Evolutionary conservation across 257 asterid species (phyloP).

Genomic region (Cruciata laevipes): DNA sequence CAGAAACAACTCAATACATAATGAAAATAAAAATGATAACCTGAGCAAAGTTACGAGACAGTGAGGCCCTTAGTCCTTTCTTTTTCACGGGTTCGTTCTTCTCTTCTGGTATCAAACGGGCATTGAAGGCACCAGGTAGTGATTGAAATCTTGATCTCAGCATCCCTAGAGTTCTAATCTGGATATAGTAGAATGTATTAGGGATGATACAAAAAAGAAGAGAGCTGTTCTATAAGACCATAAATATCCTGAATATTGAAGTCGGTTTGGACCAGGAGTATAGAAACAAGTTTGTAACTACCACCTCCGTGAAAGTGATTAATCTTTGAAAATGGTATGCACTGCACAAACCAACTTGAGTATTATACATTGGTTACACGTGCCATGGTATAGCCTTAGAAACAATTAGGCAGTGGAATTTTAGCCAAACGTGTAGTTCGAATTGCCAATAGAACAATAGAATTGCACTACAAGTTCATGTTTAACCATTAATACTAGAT

Average conservation of each 20-base stretch:
- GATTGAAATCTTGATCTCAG: conserved; percentile 89
- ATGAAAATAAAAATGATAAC: conserved; percentile 19
- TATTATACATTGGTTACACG: no score
- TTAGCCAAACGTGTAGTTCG: not conserved
- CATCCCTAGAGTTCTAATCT: conserved; percentile 98
- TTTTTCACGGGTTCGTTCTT: conserved; percentile 59
- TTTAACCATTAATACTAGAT: no score
- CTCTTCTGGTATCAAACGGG: conserved; percentile 85
- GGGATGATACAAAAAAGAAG: not conserved
- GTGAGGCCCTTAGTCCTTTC: conserved; percentile 93
- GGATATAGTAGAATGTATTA: conserved; percentile 25
- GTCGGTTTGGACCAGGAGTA: not conserved
- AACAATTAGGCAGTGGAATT: no score
- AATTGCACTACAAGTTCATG: not conserved
- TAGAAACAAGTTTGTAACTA: not conserved
- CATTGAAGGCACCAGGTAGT: conserved; percentile 91
- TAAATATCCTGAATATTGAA: not conserved
- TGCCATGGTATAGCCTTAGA: no score
- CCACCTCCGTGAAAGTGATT: not conserved
- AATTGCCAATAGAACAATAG: no score
- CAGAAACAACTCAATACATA: not conserved
- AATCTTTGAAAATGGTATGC: conserved; percentile 26
- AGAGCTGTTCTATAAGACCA: not conserved
- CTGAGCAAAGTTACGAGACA: conserved; percentile 81
- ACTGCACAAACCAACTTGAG: conserved; percentile 19